A percentile compares a stretch with the other conserved stretches of the same genome.
Conservation (phyloP, 1,284 basidiomycete species). For the Ustilago lituana region DNA sequence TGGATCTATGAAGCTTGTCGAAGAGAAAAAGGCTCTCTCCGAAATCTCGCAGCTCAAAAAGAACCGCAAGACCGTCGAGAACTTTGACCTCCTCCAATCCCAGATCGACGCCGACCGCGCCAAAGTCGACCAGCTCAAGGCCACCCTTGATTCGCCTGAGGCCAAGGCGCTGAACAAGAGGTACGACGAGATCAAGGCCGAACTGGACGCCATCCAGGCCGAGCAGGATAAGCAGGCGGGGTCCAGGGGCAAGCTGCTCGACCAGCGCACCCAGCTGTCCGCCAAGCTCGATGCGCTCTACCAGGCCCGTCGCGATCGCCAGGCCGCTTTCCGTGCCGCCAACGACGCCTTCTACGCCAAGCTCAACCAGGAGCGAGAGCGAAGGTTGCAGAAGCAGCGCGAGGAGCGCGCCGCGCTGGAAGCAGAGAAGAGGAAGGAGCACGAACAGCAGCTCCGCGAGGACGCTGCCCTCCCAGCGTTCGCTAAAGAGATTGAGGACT, state of each 20-base stretch:
- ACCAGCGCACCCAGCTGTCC: slow-evolving; percentile 81
- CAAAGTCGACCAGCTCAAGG: slow-evolving; percentile 80
- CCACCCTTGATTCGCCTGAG: slow-evolving; percentile 90
- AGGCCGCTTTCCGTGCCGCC: slow-evolving; percentile 58
- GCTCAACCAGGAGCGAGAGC: slow-evolving; percentile 64
- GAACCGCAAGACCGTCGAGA: slow-evolving; percentile 57
- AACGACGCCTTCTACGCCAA: slow-evolving; percentile 63
- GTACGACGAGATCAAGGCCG: slow-evolving; percentile 83
- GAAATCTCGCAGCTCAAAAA: slow-evolving; percentile 79
- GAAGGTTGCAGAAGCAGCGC: slow-evolving; percentile 80
- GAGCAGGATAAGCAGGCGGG: slow-evolving; percentile 86
- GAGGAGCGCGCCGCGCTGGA: slow-evolving; percentile 86
- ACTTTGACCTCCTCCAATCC: slow-evolving; percentile 72
- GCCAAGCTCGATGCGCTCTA: slow-evolving; percentile 75
- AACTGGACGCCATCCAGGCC: slow-evolving; percentile 86
- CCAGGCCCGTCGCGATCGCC: slow-evolving; percentile 78
- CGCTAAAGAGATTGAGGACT: slow-evolving; percentile 94
- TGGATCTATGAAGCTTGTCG: slow-evolving; percentile 89
- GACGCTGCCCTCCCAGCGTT: slow-evolving; percentile 91
- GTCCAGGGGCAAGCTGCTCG: slow-evolving; percentile 82
- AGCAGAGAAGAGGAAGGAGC: slow-evolving; percentile 81
- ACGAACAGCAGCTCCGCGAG: slow-evolving; percentile 83
- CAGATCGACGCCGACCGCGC: slow-evolving; percentile 83
- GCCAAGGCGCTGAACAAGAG: slow-evolving; percentile 82
- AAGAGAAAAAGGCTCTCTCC: slow-evolving; percentile 91